Evolutionary conservation across 1,284 basidiomycete species (phyloP).

Genomic region (Ustilago cynodontis): DNA sequence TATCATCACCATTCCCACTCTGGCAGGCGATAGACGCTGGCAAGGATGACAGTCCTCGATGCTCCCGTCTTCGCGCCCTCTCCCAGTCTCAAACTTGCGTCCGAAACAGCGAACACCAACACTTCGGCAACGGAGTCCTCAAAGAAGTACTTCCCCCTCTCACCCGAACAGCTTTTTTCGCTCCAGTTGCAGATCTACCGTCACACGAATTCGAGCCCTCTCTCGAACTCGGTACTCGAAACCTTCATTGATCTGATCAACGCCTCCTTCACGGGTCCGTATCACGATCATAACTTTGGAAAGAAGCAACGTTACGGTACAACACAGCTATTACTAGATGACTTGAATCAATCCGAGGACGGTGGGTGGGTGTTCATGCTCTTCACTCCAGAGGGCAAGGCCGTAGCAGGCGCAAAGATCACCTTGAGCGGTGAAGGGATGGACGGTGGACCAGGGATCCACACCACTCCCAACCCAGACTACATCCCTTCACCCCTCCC

Average conservation of each 20-base stretch:
- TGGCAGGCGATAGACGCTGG: too few relatives aligned
- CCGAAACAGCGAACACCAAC: not conserved
- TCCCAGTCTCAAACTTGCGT: not conserved
- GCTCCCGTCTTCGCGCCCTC: constrained; percentile 1
- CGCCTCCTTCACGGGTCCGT: constrained; percentile 13
- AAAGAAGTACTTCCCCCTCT: constrained; percentile 4
- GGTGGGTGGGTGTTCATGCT: constrained; percentile 28
- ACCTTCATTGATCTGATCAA: constrained; percentile 14
- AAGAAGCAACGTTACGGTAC: constrained; percentile 11
- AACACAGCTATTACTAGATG: not conserved
- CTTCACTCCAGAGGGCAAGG: not conserved
- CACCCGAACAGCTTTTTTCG: not conserved
- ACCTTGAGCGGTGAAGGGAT: constrained; percentile 25
- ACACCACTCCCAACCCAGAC: constrained; percentile 2
- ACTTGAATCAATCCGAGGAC: constrained; percentile 14
- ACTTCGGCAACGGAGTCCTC: not conserved
- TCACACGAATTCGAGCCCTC: constrained; percentile 4
- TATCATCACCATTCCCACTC: not conserved
- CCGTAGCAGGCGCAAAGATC: constrained; percentile 32
- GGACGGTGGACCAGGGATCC: constrained; percentile 19
- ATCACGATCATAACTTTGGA: constrained; percentile 26
- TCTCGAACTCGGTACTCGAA: not conserved
- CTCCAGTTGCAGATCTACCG: not conserved
- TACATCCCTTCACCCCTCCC: not conserved
- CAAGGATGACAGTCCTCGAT: constrained; percentile 8